Evolutionary conservation across 2,329 filamentous ascomycete genomes (phyloP), one percentile per base, ranked within the genome.

Genomic region (Trichoderma polysporum): DNA sequence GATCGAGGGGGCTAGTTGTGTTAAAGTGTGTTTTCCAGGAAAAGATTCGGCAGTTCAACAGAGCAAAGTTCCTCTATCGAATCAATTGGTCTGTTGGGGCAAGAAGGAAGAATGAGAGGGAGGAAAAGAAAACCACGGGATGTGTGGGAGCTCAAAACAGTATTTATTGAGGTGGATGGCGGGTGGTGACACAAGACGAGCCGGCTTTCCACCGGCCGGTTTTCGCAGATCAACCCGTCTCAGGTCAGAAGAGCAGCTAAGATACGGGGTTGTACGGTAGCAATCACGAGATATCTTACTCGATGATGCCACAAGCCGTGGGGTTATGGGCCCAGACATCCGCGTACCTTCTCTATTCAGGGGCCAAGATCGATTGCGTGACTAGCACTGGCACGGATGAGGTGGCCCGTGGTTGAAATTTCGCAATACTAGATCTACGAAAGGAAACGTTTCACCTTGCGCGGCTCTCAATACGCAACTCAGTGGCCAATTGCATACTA

Each of bases 381-480:
- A 64, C 58, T 69, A 35, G 39, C 41, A 61, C 49, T 60, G n/a
- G 41, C 41, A 45, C 41, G 52, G 54, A 69, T 69, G 68, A 69
- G 68, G 68, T 69, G 58, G 66, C 59, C 63, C 54, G 68, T 37
- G 52, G 66, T 57, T 62, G 45, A 39, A 58, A 68, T 69, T 63
- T 67, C 68, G 68, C 68, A 62, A 68, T 67, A 37, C 65, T 49
- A 39, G 58, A 67, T 67, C 58, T 57, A 50, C 66, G 41, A n/a
- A 47, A 41, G 10, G 52, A 49, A 47, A 49, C 53, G 39, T 50
- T 50, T 65, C 54, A 52, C 17, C 25, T 37, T 58, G 62, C n/a
- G 41, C 62, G 31, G 33, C 37, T 58, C 29, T 19, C 22, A 29
- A 35, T 22, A 31, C 6, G n/a, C 19, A 49, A 29, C 31, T 17